A percentile compares a stretch with the other conserved stretches of the same genome.
Conservation (phyloP, 495 filamentous ascomycete species). For the Filosporella fistucella region DNA sequence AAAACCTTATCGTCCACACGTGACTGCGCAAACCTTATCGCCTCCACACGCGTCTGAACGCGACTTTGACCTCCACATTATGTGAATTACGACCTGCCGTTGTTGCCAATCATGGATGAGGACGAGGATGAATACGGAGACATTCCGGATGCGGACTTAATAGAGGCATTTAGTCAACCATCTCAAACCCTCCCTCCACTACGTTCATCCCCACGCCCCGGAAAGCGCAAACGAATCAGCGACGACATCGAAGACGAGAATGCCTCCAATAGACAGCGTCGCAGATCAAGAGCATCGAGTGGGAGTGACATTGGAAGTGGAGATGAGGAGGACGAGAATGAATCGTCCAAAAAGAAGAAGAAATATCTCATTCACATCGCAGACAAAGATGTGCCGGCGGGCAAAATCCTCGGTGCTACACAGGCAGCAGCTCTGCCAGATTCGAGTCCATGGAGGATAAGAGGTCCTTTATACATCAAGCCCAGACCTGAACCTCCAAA, state of each 20-base stretch:
- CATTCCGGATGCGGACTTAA: slow-evolving; percentile 23
- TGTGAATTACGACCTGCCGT: neutral
- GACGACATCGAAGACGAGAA: slow-evolving; percentile 4
- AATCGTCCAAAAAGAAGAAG: slow-evolving; percentile 14
- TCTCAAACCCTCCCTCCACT: slow-evolving; percentile 21
- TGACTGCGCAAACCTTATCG: neutral
- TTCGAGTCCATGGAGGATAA: slow-evolving; percentile 25
- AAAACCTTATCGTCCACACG: neutral
- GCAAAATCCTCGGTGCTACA: slow-evolving; percentile 19
- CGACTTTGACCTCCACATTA: neutral
- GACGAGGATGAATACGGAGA: slow-evolving; percentile 24
- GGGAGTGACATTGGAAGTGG: slow-evolving; percentile 2
- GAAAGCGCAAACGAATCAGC: slow-evolving; percentile 10
- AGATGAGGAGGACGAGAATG: slow-evolving; percentile 13
- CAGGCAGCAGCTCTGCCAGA: slow-evolving; percentile 19
- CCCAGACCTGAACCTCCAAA: slow-evolving; percentile 18
- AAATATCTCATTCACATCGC: slow-evolving; percentile 23
- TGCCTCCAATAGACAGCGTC: neutral
- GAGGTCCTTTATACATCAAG: slow-evolving; percentile 24
- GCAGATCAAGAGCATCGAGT: slow-evolving; percentile 1
- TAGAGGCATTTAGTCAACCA: slow-evolving; percentile 20
- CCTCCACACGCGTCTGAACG: neutral
- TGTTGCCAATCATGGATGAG: slow-evolving; percentile 5
- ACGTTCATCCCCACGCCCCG: neutral
- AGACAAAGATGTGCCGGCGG: slow-evolving; percentile 12